These are phyloP conservation scores for Bipolaris bicolor DNA, from an alignment of 2,329 filamentous ascomycete species.

Conservation along the genomic window DNA sequence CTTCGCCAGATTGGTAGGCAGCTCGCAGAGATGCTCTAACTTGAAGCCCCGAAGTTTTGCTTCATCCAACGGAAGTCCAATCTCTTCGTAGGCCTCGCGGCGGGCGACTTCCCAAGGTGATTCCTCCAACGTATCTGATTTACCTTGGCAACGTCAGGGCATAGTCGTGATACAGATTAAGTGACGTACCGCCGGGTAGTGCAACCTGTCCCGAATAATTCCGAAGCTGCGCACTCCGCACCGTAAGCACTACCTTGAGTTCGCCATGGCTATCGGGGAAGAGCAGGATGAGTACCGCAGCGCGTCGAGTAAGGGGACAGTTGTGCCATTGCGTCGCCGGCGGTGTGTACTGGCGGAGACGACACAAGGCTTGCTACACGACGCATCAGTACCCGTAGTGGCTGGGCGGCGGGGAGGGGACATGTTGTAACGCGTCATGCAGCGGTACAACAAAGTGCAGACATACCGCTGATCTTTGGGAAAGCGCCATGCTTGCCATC, in stretches of 20 bases:
- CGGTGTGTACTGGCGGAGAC: constrained; percentile 62
- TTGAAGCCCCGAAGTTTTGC: constrained; percentile 73
- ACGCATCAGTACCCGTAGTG: constrained; percentile 15
- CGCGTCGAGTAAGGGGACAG: constrained; percentile 69
- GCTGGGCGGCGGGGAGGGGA: background rate
- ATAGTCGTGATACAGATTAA: background rate
- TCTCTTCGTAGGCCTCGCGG: constrained; percentile 90
- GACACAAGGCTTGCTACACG: constrained; percentile 58
- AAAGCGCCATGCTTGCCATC: constrained; percentile 39
- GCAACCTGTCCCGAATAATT: constrained; percentile 78
- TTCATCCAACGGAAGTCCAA: constrained; percentile 80
- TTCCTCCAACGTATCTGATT: constrained; percentile 62
- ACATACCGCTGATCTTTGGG: constrained; percentile 39
- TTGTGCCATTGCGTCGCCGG: constrained; percentile 63
- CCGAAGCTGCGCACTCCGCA: constrained; percentile 64
- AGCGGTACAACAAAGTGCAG: background rate
- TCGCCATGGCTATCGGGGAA: constrained; percentile 85
- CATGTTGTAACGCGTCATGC: background rate
- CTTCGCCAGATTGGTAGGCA: constrained; percentile 66
- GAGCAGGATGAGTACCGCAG: constrained; percentile 85
- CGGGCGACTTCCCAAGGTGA: constrained; percentile 79
- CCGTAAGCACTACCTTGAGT: constrained; percentile 69
- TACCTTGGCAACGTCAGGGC: constrained; percentile 48
- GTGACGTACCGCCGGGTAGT: constrained; percentile 73
- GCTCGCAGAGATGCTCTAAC: constrained; percentile 84